Evolutionary conservation across 2,329 filamentous ascomycete species (phyloP), one percentile per base, ranked within the genome.

Genomic region (Verticillium nubilum): DNA sequence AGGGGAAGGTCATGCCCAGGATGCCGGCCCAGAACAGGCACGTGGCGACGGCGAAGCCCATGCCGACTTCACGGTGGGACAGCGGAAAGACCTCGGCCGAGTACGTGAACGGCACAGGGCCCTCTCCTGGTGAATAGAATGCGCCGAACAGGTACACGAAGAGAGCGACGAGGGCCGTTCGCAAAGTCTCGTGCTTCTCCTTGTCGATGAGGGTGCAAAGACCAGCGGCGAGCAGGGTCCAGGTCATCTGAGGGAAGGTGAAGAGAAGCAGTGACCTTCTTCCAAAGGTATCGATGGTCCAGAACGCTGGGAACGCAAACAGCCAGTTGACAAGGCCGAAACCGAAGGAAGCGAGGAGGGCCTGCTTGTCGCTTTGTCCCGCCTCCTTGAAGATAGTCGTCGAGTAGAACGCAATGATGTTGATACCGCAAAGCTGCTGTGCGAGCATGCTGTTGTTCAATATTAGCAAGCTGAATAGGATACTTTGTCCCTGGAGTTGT

Each of bases 351-450:
- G 76, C 76, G 10, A 80, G 69, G 37, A 79, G 73, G 7, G 89
- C 85, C 33, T 81, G 74, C 54, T 81, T 81, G 1, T 78, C 71
- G 50, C 61, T 72, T 35, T 85, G 83, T 4, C 86, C 86, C 2
- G 87, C 82, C 1, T 87, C 70, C 31, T 71, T 66, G 66, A 87
- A 87, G 17, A 87, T 77, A 5, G 85, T 87, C 0, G 85, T 86
- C 0, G 85, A 88, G 72, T 92, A 92, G 71, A 92, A 92, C 1
- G 88, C 86, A 59, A 92, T 88, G 59, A 91, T 89, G 69, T 91
- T 90, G 71, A 89, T 82, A 57, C 74, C 82, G 25, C 56, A 50
- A 1, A 23, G 2, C 2, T 35, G 5, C 15, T 31, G 27, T 7
- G 15, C 42, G n/a, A 55, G 13, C 53, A 55, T 55, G 4, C 52